These are phyloP conservation scores for Metarhizium guizhouense DNA, from an alignment of 2,329 filamentous ascomycete genomes.

Conservation along the genomic window DNA sequence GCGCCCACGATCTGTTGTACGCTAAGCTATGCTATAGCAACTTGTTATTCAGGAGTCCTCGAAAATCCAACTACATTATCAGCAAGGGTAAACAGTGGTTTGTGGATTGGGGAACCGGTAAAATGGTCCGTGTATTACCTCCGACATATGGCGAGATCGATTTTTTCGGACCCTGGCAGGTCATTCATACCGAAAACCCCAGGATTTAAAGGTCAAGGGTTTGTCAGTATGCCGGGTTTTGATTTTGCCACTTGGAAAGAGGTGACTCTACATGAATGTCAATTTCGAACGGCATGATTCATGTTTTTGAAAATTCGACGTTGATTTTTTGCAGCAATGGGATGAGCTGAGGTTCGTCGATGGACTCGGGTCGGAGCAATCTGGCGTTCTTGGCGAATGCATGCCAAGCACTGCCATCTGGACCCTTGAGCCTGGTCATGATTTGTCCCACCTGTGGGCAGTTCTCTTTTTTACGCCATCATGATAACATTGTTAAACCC, in stretches of 20 bases:
- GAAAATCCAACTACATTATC: slow-evolving; percentile 50
- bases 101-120: slow-evolving; percentile 50
- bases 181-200: slow-evolving; percentile 39
- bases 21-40: slow-evolving; percentile 53
- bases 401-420: neutral
- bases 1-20: slow-evolving; percentile 48
- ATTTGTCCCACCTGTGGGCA: neutral
- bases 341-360: neutral
- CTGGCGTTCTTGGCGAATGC: neutral
- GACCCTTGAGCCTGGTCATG: neutral
- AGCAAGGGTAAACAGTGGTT: slow-evolving; percentile 48
- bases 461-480: neutral
- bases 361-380: neutral
- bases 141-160: slow-evolving; percentile 45
- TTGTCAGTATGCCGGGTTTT: neutral
- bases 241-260: neutral
- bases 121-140: slow-evolving; percentile 43
- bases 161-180: slow-evolving; percentile 39
- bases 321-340: neutral
- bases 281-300: neutral
- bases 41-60: slow-evolving; percentile 44
- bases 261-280: neutral
- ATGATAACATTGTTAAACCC: neutral
- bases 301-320: neutral
- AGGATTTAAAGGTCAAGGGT: slow-evolving; percentile 25